A percentile compares a stretch with the other conserved stretches of the same genome.
phyloP scores from a whole-genome alignment of 495 filamentous ascomycete genomes.

The Aspergillus wentii region DNA sequence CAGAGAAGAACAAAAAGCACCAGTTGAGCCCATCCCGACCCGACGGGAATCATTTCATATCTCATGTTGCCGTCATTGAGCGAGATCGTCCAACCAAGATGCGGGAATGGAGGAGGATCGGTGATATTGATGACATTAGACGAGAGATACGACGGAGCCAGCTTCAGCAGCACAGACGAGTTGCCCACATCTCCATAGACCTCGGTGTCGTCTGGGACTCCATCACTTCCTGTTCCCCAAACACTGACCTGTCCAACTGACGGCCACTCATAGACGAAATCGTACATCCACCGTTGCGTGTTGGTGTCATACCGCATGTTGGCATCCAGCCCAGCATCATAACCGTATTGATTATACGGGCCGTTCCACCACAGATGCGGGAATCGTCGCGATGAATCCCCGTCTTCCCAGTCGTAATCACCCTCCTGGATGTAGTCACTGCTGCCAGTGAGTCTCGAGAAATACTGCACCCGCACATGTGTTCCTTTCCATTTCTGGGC shows the following conservation, averaged over 20 bases:
- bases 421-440: conserved; percentile 55
- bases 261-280: conserved; percentile 51
- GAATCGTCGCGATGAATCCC: conserved; percentile 40
- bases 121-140: conserved; percentile 46
- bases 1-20: conserved; percentile 40
- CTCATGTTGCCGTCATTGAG: conserved; percentile 41
- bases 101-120: conserved; percentile 33
- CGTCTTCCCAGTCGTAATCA: conserved; percentile 37
- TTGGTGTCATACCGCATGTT: conserved; percentile 43
- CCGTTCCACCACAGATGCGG: conserved; percentile 59
- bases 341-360: conserved; percentile 59
- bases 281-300: conserved; percentile 42
- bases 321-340: conserved; percentile 51
- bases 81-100: conserved; percentile 37
- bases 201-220: conserved; percentile 40
- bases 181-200: conserved; percentile 45
- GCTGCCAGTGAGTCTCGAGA: conserved; percentile 52
- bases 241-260: conserved; percentile 40
- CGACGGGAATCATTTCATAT: conserved; percentile 36
- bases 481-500: conserved; percentile 55
- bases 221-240: conserved; percentile 44
- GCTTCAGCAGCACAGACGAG: conserved; percentile 12
- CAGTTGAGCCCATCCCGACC: conserved; percentile 36
- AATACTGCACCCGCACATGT: conserved; percentile 61
- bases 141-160: conserved; percentile 18